Base-by-base conservation (phyloP, 306 rosid genomes). In the Lagenaria siceraria region DNA sequence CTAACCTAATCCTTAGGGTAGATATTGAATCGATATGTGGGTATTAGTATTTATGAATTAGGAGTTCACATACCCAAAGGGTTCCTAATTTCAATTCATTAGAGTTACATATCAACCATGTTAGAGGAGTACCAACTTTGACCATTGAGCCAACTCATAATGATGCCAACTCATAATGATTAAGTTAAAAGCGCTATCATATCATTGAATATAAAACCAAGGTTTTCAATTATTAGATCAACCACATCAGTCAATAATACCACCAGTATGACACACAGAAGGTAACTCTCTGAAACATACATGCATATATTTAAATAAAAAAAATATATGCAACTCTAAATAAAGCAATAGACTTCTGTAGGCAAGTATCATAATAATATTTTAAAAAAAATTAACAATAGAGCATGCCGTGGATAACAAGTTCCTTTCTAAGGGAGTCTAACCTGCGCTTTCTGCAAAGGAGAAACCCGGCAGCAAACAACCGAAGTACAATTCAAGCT, bases 391-490 rank as follows among this genome's bases (percentile, higher is more conserved):
- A n/a, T n/a, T 19, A 35, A n/a, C 15, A 46, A 33, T 46, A 53
- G 31, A 1, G 13, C 62, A 66, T 55, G 74, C 40, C 49, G 77
- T 77, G 61, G 70, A 71, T 36, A 18, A 64, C 8, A 13, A 48
- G 59, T 71, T 48, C 3, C 29, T 15, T 71, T 46, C 36, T 13
- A 46, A 46, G 58, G 58, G 18, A 46, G 46, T 31, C 85, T 87
- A 80, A 95, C 97, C 97, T 95, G 97, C 46, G 98, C 98, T 86
- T 95, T 95, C 84, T 95, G 98, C 70, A 95, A 82, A 78, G 98
- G 98, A 81, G 98, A 95, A 81, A 95, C 98, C 56, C 98, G 92
- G 86, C 98, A 95, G 90, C 98, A 95, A 83, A 95, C 97, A 83
- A 95, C 97, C 35, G 97, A 88, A 78, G 82, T 86, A 82, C 97